These are phyloP conservation scores for Bisporella sp. DNA, from an alignment of 2,329 filamentous ascomycete species.

Conservation along the genomic window DNA sequence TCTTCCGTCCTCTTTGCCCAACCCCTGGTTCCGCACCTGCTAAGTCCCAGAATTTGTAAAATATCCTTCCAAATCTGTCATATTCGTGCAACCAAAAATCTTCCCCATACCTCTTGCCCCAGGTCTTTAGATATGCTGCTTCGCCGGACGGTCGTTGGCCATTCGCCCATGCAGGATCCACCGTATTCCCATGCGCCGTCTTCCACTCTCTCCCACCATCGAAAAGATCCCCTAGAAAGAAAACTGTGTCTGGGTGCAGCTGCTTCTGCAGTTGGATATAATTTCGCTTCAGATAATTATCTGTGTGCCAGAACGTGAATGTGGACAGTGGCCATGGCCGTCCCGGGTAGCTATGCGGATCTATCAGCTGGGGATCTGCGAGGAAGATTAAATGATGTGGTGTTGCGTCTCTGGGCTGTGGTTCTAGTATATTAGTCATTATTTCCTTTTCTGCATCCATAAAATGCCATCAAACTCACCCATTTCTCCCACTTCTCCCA, in stretches of 20 bases:
- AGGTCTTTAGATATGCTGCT: slow-evolving; percentile 51
- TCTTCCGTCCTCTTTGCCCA: slow-evolving; percentile 62
- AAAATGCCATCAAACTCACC: slow-evolving; percentile 46
- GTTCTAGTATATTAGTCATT: slow-evolving; percentile 13
- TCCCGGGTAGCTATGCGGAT: slow-evolving; percentile 68
- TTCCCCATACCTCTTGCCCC: slow-evolving; percentile 70
- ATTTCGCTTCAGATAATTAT: slow-evolving; percentile 80
- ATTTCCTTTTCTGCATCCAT: neutral
- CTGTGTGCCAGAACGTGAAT: slow-evolving; percentile 66
- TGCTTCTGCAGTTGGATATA: slow-evolving; percentile 71
- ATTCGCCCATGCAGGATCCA: slow-evolving; percentile 52
- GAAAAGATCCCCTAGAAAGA: slow-evolving; percentile 92
- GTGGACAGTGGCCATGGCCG: slow-evolving; percentile 64
- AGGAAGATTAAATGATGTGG: slow-evolving; percentile 70
- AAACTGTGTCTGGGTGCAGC: slow-evolving; percentile 76
- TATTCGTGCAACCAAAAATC: slow-evolving; percentile 86
- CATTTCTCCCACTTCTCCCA: slow-evolving; percentile 92
- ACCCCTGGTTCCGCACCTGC: slow-evolving; percentile 45
- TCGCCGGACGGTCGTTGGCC: slow-evolving; percentile 45
- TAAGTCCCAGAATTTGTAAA: slow-evolving; percentile 62
- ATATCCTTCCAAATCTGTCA: slow-evolving; percentile 76
- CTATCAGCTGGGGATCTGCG: slow-evolving; percentile 67
- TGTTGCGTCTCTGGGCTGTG: slow-evolving; percentile 65
- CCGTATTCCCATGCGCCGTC: slow-evolving; percentile 53
- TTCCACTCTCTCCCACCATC: slow-evolving; percentile 96